A percentile compares a stretch with the other conserved stretches of the same genome.
Evolutionary conservation across 1,284 basidiomycete species (phyloP).

Genomic region (Inonotus obliquus): DNA sequence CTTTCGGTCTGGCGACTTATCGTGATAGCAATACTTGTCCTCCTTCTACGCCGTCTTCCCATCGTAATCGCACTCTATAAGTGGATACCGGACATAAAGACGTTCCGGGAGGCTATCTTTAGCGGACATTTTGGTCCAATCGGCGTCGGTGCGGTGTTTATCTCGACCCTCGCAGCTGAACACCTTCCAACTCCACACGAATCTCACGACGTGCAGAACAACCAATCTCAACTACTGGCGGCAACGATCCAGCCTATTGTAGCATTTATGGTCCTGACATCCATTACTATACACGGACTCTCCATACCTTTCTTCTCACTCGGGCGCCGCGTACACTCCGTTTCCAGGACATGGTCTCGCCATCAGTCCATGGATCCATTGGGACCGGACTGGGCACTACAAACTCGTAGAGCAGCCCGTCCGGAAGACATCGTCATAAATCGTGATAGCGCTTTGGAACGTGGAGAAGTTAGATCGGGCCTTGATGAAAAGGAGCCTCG

Average conservation of each 20-base stretch:
- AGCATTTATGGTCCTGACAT: slow-evolving; percentile 87
- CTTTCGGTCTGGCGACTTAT: slow-evolving; percentile 81
- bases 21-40: slow-evolving; percentile 73
- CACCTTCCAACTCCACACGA: slow-evolving; percentile 53
- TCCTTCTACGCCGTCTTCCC: slow-evolving; percentile 81
- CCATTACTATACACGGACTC: slow-evolving; percentile 83
- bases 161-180: slow-evolving; percentile 78
- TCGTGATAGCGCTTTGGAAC: slow-evolving; percentile 56
- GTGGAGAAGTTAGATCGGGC: slow-evolving; percentile 35
- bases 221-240: slow-evolving; percentile 63
- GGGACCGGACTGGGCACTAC: slow-evolving; percentile 70
- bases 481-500: slow-evolving; percentile 32
- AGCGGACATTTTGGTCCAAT: slow-evolving; percentile 94
- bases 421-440: slow-evolving; percentile 80
- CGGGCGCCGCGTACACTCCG: slow-evolving; percentile 82
- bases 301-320: slow-evolving; percentile 93
- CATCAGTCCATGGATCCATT: slow-evolving; percentile 49
- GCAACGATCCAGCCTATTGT: slow-evolving; percentile 85
- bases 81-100: slow-evolving; percentile 94
- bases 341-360: slow-evolving; percentile 82
- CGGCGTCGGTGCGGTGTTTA: slow-evolving; percentile 88
- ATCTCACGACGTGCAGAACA: slow-evolving; percentile 40
- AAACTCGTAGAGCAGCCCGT: slow-evolving; percentile 63
- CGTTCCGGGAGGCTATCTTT: slow-evolving; percentile 81
- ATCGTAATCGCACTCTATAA: slow-evolving; percentile 77